Evolutionary conservation across 257 asterid genomes (phyloP).

Genomic region (Eucommia ulmoides): DNA sequence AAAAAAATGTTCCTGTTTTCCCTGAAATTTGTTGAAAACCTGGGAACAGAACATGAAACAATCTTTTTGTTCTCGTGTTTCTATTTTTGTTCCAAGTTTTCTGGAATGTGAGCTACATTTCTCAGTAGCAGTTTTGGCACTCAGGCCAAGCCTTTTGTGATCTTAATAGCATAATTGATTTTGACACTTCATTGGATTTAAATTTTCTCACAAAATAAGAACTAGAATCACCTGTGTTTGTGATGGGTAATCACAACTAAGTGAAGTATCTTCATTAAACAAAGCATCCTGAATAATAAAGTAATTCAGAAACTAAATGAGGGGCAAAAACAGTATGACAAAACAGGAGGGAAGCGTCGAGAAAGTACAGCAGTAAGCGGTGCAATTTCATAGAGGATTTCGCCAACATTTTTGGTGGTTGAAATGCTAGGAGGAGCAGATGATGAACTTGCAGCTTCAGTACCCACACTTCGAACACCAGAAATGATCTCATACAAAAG

Average conservation of each 20-base stretch:
- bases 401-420: slow-evolving; percentile 47
- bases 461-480: slow-evolving; percentile 57
- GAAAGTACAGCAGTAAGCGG: slow-evolving; percentile 44
- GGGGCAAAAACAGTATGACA: slow-evolving; percentile 3
- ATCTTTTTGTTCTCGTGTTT: too few relatives aligned
- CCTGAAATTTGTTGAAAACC: too few relatives aligned
- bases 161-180: too few relatives aligned
- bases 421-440: slow-evolving; percentile 58
- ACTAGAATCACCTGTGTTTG: slow-evolving; percentile 42
- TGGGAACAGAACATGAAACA: too few relatives aligned
- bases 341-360: slow-evolving; percentile 8
- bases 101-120: too few relatives aligned
- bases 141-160: too few relatives aligned
- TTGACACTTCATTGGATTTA: too few relatives aligned
- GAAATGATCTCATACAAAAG: slow-evolving; percentile 70
- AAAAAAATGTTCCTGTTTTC: too few relatives aligned
- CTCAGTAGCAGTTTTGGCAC: too few relatives aligned
- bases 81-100: too few relatives aligned
- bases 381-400: slow-evolving; percentile 60
- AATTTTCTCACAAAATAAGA: slow-evolving; percentile 7
- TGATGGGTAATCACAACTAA: slow-evolving; percentile 25
- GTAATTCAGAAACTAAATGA: background rate
- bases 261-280: slow-evolving; percentile 34
- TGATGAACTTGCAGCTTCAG: slow-evolving; percentile 70
- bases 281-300: slow-evolving; percentile 40